Conservation (phyloP, 169 alveolate species). For the Perkinsus marinus region DNA sequence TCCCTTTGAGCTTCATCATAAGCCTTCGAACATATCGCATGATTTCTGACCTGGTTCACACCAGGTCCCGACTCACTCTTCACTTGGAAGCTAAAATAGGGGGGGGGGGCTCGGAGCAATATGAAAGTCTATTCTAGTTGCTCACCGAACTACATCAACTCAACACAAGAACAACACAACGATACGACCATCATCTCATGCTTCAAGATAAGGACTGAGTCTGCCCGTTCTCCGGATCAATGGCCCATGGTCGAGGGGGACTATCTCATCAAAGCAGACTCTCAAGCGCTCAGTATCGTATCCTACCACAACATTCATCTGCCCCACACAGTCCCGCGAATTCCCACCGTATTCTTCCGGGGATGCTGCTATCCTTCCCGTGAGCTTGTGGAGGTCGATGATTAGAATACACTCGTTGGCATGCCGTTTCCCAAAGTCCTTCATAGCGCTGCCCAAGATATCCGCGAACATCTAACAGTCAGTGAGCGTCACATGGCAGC, state of each 20-base stretch:
- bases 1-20: no score
- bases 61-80: no score
- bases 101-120: no score
- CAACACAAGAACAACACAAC: no score
- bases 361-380: not conserved
- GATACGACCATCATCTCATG: no score
- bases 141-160: no score
- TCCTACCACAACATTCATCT: not conserved
- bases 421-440: not conserved
- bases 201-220: not conserved
- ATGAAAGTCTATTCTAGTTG: no score
- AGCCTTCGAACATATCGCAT: no score
- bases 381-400: not conserved
- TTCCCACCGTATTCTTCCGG: not conserved
- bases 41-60: no score
- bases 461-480: not conserved
- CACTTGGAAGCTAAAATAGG: no score
- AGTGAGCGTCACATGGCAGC: not conserved
- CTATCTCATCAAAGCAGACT: not conserved
- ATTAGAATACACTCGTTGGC: not conserved
- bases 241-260: not conserved
- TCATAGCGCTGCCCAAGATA: not conserved
- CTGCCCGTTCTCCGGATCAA: not conserved
- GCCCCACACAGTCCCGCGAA: not conserved
- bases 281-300: not conserved